Evolutionary conservation across 805 yeast genomes (phyloP).

Genomic region (Scheffersomyces stipitis): DNA sequence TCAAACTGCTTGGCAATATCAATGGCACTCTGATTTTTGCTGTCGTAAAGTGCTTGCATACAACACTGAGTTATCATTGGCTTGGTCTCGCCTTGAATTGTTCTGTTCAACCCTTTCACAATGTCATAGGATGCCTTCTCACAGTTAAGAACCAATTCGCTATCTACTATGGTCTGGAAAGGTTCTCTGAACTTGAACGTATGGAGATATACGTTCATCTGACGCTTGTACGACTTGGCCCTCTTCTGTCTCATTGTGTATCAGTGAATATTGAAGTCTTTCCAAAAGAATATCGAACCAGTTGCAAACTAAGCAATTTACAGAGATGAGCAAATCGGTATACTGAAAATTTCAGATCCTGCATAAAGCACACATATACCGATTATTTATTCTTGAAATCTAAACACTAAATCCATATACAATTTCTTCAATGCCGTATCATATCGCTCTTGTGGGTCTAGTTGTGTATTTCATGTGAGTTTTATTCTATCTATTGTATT

Average conservation of each 20-base stretch:
- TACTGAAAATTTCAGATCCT: no score
- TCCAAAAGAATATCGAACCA: no score
- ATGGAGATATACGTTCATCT: constrained; percentile 79
- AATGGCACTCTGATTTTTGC: constrained; percentile 73
- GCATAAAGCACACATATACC: no score
- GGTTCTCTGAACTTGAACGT: constrained; percentile 93
- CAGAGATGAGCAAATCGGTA: no score
- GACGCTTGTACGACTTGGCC: constrained; percentile 91
- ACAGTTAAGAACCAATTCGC: constrained; percentile 67
- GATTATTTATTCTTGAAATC: no score
- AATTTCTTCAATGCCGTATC: no score
- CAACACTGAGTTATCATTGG: constrained; percentile 95
- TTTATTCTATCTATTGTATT: no score
- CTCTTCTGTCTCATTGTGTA: constrained; percentile 91
- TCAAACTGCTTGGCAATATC: constrained; percentile 80
- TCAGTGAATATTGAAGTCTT: no score
- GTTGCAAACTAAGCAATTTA: no score
- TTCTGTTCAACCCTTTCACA: constrained; percentile 74
- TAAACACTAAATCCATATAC: no score
- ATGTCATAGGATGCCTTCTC: constrained; percentile 71
- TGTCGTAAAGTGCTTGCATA: constrained; percentile 77
- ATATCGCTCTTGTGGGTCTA: no score
- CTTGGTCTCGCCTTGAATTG: constrained; percentile 82
- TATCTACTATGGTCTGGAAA: constrained; percentile 86
- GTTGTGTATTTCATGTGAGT: no score